These are phyloP conservation scores for Gossypium lobatum DNA, from an alignment of 441 rosid genomes.

Conservation along the genomic window DNA sequence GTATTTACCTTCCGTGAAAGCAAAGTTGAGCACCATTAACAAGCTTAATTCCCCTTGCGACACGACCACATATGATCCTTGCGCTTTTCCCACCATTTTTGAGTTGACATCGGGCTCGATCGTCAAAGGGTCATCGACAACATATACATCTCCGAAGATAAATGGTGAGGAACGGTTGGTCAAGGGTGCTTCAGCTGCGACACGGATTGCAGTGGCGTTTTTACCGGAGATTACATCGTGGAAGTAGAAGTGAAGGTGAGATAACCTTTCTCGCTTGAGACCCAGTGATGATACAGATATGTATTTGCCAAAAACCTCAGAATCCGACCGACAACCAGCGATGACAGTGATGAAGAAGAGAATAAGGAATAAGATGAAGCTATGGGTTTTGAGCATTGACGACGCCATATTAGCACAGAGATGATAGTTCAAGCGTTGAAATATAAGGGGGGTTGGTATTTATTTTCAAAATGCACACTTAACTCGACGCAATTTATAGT, in stretches of 20 bases:
- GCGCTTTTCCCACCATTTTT: conserved; percentile 53
- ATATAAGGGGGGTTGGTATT: too few relatives aligned
- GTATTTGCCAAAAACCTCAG: too few relatives aligned
- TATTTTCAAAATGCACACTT: too few relatives aligned
- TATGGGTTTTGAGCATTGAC: too few relatives aligned
- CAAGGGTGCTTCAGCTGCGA: conserved; percentile 25
- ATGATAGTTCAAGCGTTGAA: too few relatives aligned
- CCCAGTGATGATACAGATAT: conserved; percentile 10
- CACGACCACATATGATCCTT: conserved; percentile 51
- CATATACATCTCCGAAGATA: conserved; percentile 36
- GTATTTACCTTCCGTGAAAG: conserved; percentile 48
- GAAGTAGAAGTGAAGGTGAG: conserved; percentile 55
- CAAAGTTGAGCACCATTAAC: conserved; percentile 53
- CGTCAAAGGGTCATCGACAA: conserved; percentile 55
- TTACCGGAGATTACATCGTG: conserved; percentile 58
- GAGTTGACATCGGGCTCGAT: conserved; percentile 35
- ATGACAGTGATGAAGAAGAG: too few relatives aligned
- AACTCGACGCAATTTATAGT: too few relatives aligned
- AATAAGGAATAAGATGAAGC: too few relatives aligned
- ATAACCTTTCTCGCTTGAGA: conserved; percentile 38
- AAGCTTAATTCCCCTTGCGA: conserved; percentile 31
- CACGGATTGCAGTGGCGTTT: conserved; percentile 39
- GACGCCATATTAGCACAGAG: too few relatives aligned
- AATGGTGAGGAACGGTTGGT: conserved; percentile 28
- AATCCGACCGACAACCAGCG: too few relatives aligned